These are phyloP conservation scores for Onygenales sp. DNA, from an alignment of 2,329 filamentous ascomycete species.

Conservation along the genomic window DNA sequence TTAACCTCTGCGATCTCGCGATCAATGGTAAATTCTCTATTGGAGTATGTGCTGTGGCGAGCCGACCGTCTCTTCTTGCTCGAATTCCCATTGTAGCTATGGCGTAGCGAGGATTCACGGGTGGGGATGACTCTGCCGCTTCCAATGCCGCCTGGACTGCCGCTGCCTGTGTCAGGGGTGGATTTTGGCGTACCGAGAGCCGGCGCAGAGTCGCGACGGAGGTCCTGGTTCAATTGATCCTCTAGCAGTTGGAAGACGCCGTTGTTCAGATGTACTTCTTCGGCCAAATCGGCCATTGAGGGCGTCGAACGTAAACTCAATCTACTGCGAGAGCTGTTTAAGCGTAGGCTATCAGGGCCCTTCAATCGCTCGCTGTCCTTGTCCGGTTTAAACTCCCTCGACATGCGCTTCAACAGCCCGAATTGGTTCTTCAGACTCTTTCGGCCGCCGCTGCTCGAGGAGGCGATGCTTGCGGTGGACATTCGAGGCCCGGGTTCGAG, in stretches of 20 bases:
- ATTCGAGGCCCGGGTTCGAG: slow-evolving; percentile 29
- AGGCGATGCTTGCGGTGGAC: slow-evolving; percentile 31
- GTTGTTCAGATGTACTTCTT: slow-evolving; percentile 18
- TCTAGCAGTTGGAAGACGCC: background rate
- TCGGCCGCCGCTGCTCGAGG: slow-evolving; percentile 28
- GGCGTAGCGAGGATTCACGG: slow-evolving; percentile 59
- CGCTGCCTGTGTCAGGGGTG: slow-evolving; percentile 16
- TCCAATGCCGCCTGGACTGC: slow-evolving; percentile 28
- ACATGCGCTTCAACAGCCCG: slow-evolving; percentile 25
- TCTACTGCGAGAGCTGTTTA: slow-evolving; percentile 26
- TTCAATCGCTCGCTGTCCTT: slow-evolving; percentile 27
- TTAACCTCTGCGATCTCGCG: slow-evolving; percentile 28
- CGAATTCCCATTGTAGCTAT: slow-evolving; percentile 40
- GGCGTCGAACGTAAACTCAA: slow-evolving; percentile 31
- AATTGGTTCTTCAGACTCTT: slow-evolving; percentile 29
- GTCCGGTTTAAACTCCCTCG: slow-evolving; percentile 28
- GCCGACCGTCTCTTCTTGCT: slow-evolving; percentile 47
- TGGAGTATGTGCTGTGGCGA: slow-evolving; percentile 32
- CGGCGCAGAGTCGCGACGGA: slow-evolving; percentile 11
- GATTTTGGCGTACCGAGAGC: slow-evolving; percentile 28
- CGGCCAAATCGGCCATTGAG: slow-evolving; percentile 35
- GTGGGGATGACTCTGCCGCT: slow-evolving; percentile 51
- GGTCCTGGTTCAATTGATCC: slow-evolving; percentile 3
- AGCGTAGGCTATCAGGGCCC: slow-evolving; percentile 19
- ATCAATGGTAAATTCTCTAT: slow-evolving; percentile 30